Percentiles rank a stretch among this genome's conserved stretches.
phyloP scores from a whole-genome alignment of 2,329 filamentous ascomycete species.

The Trematosphaeria pertusa region DNA sequence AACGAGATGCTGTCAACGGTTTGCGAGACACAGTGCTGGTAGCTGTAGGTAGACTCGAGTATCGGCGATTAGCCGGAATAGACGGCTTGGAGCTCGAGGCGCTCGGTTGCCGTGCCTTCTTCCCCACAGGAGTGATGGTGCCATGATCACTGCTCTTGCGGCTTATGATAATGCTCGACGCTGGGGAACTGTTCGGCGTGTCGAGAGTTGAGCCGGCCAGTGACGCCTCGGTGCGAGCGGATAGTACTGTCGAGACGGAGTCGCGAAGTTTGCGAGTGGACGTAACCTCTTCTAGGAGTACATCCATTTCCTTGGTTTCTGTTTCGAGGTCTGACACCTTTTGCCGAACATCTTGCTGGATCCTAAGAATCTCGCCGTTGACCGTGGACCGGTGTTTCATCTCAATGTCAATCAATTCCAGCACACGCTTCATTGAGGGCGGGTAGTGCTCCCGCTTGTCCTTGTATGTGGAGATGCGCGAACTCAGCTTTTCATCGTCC shows the following conservation, averaged over 20 bases:
- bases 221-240: constrained; percentile 72
- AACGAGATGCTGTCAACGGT: constrained; percentile 24
- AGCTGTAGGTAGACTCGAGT: constrained; percentile 55
- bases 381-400: constrained; percentile 94
- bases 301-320: constrained; percentile 79
- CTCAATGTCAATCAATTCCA: constrained; percentile 94
- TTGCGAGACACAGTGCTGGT: constrained; percentile 32
- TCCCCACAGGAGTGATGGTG: constrained; percentile 53
- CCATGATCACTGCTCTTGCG: constrained; percentile 58
- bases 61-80: constrained; percentile 52
- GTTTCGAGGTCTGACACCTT: constrained; percentile 79
- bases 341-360: constrained; percentile 85
- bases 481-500: constrained; percentile 65
- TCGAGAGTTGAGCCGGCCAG: constrained; percentile 71
- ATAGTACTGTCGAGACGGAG: constrained; percentile 90
- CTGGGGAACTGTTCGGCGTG: constrained; percentile 67
- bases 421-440: constrained; percentile 87
- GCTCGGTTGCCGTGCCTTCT: constrained; percentile 57
- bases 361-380: constrained; percentile 89
- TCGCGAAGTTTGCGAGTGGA: constrained; percentile 82
- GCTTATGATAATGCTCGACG: constrained; percentile 68
- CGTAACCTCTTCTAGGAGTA: constrained; percentile 71
- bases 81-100: constrained; percentile 52
- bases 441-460: constrained; percentile 95
- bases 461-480: constrained; percentile 90